phyloP scores from a whole-genome alignment of 1,284 basidiomycete genomes.

The Takashimella koratensis region DNA sequence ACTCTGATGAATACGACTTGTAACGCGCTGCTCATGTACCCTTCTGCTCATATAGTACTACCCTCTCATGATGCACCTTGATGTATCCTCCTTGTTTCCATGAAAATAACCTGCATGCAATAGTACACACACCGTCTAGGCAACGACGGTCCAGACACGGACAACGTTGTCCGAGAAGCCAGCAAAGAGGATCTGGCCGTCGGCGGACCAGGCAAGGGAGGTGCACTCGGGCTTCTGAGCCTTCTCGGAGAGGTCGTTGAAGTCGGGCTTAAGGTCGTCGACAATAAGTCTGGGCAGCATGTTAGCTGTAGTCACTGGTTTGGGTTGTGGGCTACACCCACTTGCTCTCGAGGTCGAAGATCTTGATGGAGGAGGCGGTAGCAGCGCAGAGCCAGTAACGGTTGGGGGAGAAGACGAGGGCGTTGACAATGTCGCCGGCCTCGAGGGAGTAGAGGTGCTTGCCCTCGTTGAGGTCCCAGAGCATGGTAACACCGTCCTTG shows the following conservation, averaged over 20 bases:
- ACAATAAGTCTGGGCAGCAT: slow-evolving; percentile 61
- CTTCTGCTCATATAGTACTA: too few relatives aligned
- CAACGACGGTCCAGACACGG: slow-evolving; percentile 84
- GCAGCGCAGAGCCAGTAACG: slow-evolving; percentile 99
- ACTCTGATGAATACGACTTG: slow-evolving; percentile 50
- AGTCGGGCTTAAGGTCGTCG: slow-evolving; percentile 89
- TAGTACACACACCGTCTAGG: slow-evolving; percentile 24
- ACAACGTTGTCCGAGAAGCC: slow-evolving; percentile 90
- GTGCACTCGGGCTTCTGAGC: slow-evolving; percentile 90
- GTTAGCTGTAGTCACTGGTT: neutral
- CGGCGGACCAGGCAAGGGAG: slow-evolving; percentile 97
- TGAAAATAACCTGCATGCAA: slow-evolving; percentile 17
- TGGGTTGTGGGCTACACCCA: slow-evolving; percentile 51
- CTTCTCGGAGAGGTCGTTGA: slow-evolving; percentile 68
- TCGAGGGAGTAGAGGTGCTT: slow-evolving; percentile 99
- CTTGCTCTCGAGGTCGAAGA: slow-evolving; percentile 98
- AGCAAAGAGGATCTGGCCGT: slow-evolving; percentile 94
- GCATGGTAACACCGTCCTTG: slow-evolving; percentile 99
- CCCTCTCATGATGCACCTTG: too few relatives aligned
- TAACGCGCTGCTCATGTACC: slow-evolving; percentile 11
- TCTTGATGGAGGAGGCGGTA: slow-evolving; percentile 96
- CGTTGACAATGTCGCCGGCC: slow-evolving; percentile 97
- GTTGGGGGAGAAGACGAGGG: slow-evolving; percentile 99
- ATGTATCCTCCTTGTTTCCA: too few relatives aligned
- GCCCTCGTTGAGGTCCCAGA: slow-evolving; percentile 99